Evolutionary conservation across 176 grass and related monocot species (phyloP).

Genomic region (Triticum urartu): DNA sequence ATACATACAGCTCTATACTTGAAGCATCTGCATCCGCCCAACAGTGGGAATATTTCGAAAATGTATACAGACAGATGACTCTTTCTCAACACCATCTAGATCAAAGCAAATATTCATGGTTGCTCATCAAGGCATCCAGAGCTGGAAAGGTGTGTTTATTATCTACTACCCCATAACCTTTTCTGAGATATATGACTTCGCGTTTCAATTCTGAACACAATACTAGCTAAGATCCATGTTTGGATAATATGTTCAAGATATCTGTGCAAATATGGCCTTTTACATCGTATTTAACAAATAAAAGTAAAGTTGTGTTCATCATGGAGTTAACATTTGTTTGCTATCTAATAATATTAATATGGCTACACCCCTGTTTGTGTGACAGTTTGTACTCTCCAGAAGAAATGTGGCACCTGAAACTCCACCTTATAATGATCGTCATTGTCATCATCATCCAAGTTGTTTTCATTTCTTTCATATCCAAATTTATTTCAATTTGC

Average conservation of each 20-base stretch:
- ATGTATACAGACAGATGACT: slow-evolving; percentile 86
- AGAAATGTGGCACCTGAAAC: not conserved
- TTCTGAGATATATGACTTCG: not conserved
- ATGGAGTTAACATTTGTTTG: not conserved
- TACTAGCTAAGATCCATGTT: not conserved
- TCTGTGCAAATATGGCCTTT: not conserved
- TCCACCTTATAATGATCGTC: not conserved
- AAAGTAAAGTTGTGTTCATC: not conserved
- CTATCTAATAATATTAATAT: slow-evolving; percentile 5
- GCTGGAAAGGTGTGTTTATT: slow-evolving; percentile 69
- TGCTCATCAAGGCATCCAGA: slow-evolving; percentile 71
- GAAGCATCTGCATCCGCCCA: slow-evolving; percentile 68
- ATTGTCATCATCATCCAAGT: not conserved
- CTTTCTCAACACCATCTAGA: slow-evolving; percentile 61
- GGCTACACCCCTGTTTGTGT: not conserved
- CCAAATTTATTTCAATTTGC: not conserved
- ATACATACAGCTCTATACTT: slow-evolving; percentile 85
- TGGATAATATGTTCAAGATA: slow-evolving; percentile 11
- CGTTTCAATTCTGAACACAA: not conserved
- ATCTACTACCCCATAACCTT: not conserved
- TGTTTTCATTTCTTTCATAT: not conserved
- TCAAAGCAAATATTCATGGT: slow-evolving; percentile 69
- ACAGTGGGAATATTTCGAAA: slow-evolving; percentile 98
- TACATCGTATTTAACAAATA: not conserved
- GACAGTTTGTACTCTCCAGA: not conserved